These are phyloP conservation scores for Striga asiatica DNA, from an alignment of 257 asterid genomes.

Conservation along the genomic window DNA sequence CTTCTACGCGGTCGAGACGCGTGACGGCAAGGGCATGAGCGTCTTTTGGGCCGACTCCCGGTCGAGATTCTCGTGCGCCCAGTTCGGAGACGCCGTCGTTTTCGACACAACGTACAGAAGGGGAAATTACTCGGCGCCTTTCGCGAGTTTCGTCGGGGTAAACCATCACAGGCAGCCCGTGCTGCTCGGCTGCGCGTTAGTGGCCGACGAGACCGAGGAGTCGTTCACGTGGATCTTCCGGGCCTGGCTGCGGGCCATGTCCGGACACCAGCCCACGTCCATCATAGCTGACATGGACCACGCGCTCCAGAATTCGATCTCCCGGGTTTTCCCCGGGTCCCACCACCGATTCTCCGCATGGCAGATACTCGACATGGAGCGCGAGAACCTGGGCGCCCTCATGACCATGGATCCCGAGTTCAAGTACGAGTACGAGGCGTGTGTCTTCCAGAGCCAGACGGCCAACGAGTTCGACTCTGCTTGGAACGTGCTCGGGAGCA, in stretches of 20 bases:
- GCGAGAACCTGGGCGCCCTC: slow-evolving; percentile 54
- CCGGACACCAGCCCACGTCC: slow-evolving; percentile 62
- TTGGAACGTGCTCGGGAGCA: slow-evolving; percentile 65
- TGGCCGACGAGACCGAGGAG: slow-evolving; percentile 86
- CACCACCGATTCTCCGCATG: slow-evolving; percentile 77
- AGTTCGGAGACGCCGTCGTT: slow-evolving; percentile 79
- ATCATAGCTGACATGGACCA: slow-evolving; percentile 78
- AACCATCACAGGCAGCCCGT: slow-evolving; percentile 90
- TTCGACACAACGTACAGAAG: slow-evolving; percentile 72
- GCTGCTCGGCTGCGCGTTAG: slow-evolving; percentile 84
- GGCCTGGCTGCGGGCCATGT: slow-evolving; percentile 74
- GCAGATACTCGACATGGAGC: slow-evolving; percentile 65
- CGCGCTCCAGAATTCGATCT: slow-evolving; percentile 51
- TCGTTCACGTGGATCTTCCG: slow-evolving; percentile 86
- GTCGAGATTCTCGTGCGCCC: slow-evolving; percentile 71
- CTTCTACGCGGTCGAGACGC: slow-evolving; percentile 74
- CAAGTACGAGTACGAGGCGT: slow-evolving; percentile 69
- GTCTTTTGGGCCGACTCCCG: slow-evolving; percentile 86
- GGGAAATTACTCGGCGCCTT: slow-evolving; percentile 48
- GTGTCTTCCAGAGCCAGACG: slow-evolving; percentile 64
- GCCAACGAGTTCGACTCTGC: slow-evolving; percentile 72
- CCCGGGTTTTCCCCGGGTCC: slow-evolving; percentile 64
- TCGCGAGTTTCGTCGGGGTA: slow-evolving; percentile 81
- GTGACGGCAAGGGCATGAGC: slow-evolving; percentile 59
- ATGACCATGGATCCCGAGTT: slow-evolving; percentile 63